A percentile compares a stretch with the other conserved stretches of the same genome.
These are phyloP conservation scores for Rhodamnia argentea DNA, from an alignment of 345 rosid species.

Conservation along the genomic window DNA sequence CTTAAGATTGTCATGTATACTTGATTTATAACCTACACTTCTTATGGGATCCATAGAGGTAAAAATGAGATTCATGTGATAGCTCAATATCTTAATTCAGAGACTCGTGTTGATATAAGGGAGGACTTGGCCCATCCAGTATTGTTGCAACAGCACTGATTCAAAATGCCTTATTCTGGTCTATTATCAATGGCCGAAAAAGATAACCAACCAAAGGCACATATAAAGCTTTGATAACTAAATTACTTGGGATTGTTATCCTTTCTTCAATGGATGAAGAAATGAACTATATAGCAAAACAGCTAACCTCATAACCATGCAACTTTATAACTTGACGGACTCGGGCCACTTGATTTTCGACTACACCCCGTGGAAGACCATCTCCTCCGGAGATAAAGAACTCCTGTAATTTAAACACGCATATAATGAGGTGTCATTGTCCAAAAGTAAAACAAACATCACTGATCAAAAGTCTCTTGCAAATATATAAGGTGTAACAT, in stretches of 20 bases:
- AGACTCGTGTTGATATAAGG: neutral
- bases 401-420: constrained; percentile 29
- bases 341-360: constrained; percentile 87
- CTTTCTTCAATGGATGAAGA: neutral
- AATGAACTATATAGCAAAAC: neutral
- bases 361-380: constrained; percentile 95
- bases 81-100: neutral
- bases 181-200: neutral
- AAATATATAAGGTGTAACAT: neutral
- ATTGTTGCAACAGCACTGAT: neutral
- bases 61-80: neutral
- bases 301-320: constrained; percentile 75
- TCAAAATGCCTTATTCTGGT: neutral
- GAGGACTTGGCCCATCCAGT: neutral
- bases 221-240: neutral
- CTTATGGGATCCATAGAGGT: neutral
- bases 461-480: neutral
- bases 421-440: neutral
- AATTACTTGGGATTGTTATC: neutral
- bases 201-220: neutral
- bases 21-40: neutral
- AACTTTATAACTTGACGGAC: constrained; percentile 71
- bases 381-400: constrained; percentile 96
- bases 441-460: neutral
- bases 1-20: neutral